Percentiles rank a stretch among this genome's conserved stretches.
Evolutionary conservation across 2,329 filamentous ascomycete species (phyloP).

Genomic region (Monosporascus sp.): DNA sequence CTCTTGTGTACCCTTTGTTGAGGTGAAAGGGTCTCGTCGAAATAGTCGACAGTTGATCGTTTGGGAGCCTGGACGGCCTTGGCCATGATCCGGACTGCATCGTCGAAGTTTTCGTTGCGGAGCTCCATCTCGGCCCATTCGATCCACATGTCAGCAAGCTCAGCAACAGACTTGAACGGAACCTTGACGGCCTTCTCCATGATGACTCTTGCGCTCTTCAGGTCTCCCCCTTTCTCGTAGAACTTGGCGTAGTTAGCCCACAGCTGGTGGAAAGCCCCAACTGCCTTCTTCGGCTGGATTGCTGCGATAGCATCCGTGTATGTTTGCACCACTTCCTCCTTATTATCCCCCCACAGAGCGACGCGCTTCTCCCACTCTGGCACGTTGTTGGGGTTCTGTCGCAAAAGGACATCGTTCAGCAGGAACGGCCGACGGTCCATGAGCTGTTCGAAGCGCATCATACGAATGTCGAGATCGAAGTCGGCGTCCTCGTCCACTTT

Average conservation of each 20-base stretch:
- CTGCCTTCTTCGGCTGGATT: conserved; percentile 89
- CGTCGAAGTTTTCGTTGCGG: conserved; percentile 91
- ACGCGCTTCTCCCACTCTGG: conserved; percentile 96
- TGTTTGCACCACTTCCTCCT: conserved; percentile 83
- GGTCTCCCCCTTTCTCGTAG: conserved; percentile 82
- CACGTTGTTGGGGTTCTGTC: conserved; percentile 95
- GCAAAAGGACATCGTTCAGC: conserved; percentile 88
- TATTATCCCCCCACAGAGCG: conserved; percentile 92
- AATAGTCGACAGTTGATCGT: conserved; percentile 97
- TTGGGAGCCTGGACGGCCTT: conserved; percentile 97
- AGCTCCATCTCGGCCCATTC: conserved; percentile 99
- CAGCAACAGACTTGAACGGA: conserved; percentile 94
- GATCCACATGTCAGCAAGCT: conserved; percentile 97
- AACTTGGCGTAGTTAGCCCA: conserved; percentile 98
- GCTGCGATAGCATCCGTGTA: conserved; percentile 92
- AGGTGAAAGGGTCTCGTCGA: conserved; percentile 87
- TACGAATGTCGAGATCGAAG: conserved; percentile 89
- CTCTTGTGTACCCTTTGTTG: conserved; percentile 98
- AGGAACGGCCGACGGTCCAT: conserved; percentile 97
- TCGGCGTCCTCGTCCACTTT: conserved; percentile 77
- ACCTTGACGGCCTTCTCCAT: conserved; percentile 98
- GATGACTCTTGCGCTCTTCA: conserved; percentile 82
- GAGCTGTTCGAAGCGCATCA: conserved; percentile 96
- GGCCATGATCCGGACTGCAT: conserved; percentile 91
- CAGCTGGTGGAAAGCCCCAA: conserved; percentile 88